Evolutionary conservation across 2,329 filamentous ascomycete species (phyloP).

Genomic region (Colletotrichum truncatum): DNA sequence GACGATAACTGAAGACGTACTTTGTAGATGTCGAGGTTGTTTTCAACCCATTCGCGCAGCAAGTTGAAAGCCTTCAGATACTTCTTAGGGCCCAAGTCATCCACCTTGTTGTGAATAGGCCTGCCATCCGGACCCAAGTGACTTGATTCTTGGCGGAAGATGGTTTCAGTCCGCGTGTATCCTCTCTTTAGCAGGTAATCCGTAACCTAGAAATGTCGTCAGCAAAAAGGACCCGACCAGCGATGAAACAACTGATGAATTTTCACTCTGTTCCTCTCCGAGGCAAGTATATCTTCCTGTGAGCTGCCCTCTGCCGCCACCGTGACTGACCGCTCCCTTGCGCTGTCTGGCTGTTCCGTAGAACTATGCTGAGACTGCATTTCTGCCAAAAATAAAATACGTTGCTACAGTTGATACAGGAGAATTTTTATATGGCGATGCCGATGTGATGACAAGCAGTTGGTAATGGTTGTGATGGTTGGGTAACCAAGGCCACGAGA

Average conservation of each 20-base stretch:
- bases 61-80: slow-evolving; percentile 80
- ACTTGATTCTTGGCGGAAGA: slow-evolving; percentile 89
- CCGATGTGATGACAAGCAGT: no score
- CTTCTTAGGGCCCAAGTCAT: slow-evolving; percentile 78
- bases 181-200: slow-evolving; percentile 97
- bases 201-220: slow-evolving; percentile 66
- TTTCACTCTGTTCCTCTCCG: background rate
- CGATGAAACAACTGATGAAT: background rate
- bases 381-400: no score
- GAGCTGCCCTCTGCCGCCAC: no score
- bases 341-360: no score
- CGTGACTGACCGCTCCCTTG: no score
- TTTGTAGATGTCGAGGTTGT: slow-evolving; percentile 94
- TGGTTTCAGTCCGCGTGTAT: slow-evolving; percentile 90
- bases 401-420: no score
- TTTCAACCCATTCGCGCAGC: slow-evolving; percentile 85
- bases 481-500: no score
- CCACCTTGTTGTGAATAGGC: slow-evolving; percentile 71
- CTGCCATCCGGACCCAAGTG: slow-evolving; percentile 84
- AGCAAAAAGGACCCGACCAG: background rate
- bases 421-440: no score
- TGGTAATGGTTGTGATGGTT: no score
- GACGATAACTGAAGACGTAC: slow-evolving; percentile 47
- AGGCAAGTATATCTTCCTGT: background rate
- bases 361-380: no score